Conservation (phyloP, 2,329 filamentous ascomycete genomes). For the Didymella segeticola region DNA sequence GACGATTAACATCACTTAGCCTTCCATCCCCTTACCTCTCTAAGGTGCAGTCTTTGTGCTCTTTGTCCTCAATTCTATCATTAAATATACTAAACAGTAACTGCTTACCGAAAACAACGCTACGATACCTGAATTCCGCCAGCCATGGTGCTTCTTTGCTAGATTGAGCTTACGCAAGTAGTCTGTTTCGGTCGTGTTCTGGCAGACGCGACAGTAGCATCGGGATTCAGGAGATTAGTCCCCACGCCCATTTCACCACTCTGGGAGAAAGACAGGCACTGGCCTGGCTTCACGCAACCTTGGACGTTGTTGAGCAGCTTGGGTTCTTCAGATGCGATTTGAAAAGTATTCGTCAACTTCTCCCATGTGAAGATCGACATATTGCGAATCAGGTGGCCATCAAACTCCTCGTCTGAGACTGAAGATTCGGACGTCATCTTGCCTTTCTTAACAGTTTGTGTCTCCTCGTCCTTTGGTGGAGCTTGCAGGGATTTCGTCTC, state of each 20-base stretch:
- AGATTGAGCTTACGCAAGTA: conserved; percentile 67
- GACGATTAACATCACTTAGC: too few species aligned
- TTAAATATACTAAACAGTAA: conserved; percentile 57
- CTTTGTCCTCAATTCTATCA: conserved; percentile 51
- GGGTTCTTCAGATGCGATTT: conserved; percentile 46
- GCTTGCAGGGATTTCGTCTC: neutral
- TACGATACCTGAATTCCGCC: conserved; percentile 68
- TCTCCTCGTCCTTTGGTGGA: neutral
- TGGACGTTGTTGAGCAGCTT: conserved; percentile 59
- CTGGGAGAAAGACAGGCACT: neutral
- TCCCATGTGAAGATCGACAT: conserved; percentile 65
- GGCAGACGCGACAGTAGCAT: conserved; percentile 49
- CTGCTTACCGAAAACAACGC: conserved; percentile 62
- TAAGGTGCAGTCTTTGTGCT: conserved; percentile 28
- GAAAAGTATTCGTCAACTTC: conserved; percentile 64
- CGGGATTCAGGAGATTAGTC: neutral
- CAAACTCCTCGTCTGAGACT: conserved; percentile 21
- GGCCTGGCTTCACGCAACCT: conserved; percentile 51
- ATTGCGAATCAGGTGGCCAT: conserved; percentile 62
- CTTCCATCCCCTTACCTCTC: too few species aligned
- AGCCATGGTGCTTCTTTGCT: conserved; percentile 67
- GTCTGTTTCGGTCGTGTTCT: conserved; percentile 63
- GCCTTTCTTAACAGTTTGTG: neutral
- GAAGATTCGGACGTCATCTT: neutral
- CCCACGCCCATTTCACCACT: neutral